Evolutionary conservation across 805 yeast species (phyloP), one percentile per base, ranked within the genome.

Genomic region (Tetrapisispora iriomotensis): DNA sequence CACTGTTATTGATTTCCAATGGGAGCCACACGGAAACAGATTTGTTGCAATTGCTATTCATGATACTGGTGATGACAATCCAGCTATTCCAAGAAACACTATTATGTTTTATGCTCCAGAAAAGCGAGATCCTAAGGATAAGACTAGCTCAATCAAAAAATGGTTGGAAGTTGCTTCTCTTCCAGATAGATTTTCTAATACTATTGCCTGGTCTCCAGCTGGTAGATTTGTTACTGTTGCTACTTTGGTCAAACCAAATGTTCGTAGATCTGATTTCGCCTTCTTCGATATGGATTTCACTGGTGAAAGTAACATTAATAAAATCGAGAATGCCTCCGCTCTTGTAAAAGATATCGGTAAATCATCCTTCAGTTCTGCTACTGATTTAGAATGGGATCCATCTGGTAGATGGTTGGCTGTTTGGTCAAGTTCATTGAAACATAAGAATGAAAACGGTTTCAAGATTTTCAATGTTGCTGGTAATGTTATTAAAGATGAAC

Each of bases 1-100:
- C 45, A 79, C 84, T 42, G 90, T 87, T 31, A 65, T 82, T 39
- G 81, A 80, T 61, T 82, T 92, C 65, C 88, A 85, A 40, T 92
- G 97, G 97, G 98, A 94, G 68, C 96, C 98, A 54, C 75, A 71
- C 48, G 80, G 90, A 27, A 90, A 85, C 59, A 75, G 96, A 60
- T 88, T 92, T 52, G 79, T 82, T 44, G 74, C 82, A 37, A 78
- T 90, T 52, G 77, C 92, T 18, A 72, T 80, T 56, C 62, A 64
- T 38, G 77, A 71, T 43, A 65, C 66, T 46, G 58, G 57, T 32
- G 65, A 60, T 49, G 67, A 71, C 47, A 79, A 81, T 54, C 74
- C 79, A 39, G 74, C 90, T 25, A 70, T 80, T 39, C 70, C 70
- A 41, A 75, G 73, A 56, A 84, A 84, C 55, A 70, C 67, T 31